Evolutionary conservation across 2,329 filamentous ascomycete species (phyloP).

Genomic region (Phialophora verrucosa): DNA sequence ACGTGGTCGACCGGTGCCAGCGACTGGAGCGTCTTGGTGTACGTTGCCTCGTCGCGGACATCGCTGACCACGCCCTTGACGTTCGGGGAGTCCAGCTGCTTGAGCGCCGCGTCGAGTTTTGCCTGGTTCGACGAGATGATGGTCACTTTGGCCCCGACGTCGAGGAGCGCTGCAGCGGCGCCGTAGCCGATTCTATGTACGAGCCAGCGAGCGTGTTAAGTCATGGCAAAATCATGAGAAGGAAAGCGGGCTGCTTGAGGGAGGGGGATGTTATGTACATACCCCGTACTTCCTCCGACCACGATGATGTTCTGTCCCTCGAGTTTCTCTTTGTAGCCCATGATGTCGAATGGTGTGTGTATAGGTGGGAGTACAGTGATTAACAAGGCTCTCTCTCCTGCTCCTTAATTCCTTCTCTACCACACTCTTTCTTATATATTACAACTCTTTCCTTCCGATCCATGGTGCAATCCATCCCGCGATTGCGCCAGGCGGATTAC

Average conservation of each 20-base stretch:
- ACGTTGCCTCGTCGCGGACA: constrained; percentile 31
- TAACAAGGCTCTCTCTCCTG: too few relatives aligned
- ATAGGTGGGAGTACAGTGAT: too few relatives aligned
- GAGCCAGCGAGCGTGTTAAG: too few relatives aligned
- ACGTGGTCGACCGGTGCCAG: constrained; percentile 58
- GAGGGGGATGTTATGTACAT: too few relatives aligned
- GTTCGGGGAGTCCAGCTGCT: constrained; percentile 45
- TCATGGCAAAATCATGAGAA: too few relatives aligned
- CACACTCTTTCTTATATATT: background rate
- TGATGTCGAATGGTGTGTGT: background rate
- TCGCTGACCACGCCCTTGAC: constrained; percentile 31
- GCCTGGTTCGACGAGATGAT: constrained; percentile 62
- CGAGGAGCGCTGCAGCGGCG: constrained; percentile 64
- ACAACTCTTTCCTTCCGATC: background rate
- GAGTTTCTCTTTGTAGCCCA: constrained; percentile 29
- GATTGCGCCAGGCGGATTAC: constrained; percentile 4
- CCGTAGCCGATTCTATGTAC: constrained; percentile 58
- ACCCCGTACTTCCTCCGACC: constrained; percentile 33
- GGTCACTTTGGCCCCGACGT: constrained; percentile 60
- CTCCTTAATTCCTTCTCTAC: too few relatives aligned
- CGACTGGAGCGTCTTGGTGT: constrained; percentile 25
- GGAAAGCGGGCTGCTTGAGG: too few relatives aligned
- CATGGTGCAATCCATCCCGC: background rate
- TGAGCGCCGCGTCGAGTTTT: constrained; percentile 56
- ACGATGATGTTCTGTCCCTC: constrained; percentile 29